phyloP scores from a whole-genome alignment of 2,329 filamentous ascomycete species.

The Sporothrix schenckii region DNA sequence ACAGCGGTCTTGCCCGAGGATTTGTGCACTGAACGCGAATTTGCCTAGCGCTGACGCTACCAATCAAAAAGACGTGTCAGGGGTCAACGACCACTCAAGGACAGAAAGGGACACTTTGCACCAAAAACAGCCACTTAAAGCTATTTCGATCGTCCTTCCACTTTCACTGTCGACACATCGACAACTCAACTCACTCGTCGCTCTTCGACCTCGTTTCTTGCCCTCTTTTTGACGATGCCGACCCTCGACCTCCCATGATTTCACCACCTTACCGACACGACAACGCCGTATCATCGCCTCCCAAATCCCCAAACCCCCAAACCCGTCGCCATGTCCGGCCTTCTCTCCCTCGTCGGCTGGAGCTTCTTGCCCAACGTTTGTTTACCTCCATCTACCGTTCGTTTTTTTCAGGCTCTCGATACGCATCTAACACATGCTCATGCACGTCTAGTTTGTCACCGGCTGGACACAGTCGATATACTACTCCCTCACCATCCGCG shows the following conservation, averaged over 20 bases:
- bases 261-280: not conserved
- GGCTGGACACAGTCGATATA: slow-evolving; percentile 77
- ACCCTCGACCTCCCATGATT: not conserved
- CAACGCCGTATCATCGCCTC: not conserved
- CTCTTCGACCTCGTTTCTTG: not conserved
- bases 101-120: slow-evolving; percentile 24
- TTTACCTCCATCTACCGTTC: not conserved
- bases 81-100: not conserved
- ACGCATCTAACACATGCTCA: slow-evolving; percentile 3
- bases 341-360: slow-evolving; percentile 61
- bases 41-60: slow-evolving; percentile 3
- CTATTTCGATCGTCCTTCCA: not conserved
- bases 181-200: too few relatives aligned
- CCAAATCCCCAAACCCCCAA: not conserved
- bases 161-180: not conserved
- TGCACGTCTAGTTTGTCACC: slow-evolving; percentile 67
- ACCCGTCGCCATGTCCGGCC: slow-evolving; percentile 51
- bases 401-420: not conserved
- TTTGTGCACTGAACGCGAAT: not conserved
- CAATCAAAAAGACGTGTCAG: slow-evolving; percentile 4
- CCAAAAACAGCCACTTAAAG: slow-evolving; percentile 5
- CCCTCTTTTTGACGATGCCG: not conserved
- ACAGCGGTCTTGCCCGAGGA: not conserved
- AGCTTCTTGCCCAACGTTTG: slow-evolving; percentile 58
- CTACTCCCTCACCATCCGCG: slow-evolving; percentile 86